Conservation (phyloP, 2,329 filamentous ascomycete species). For the Paraconiothyrium brasiliense region DNA sequence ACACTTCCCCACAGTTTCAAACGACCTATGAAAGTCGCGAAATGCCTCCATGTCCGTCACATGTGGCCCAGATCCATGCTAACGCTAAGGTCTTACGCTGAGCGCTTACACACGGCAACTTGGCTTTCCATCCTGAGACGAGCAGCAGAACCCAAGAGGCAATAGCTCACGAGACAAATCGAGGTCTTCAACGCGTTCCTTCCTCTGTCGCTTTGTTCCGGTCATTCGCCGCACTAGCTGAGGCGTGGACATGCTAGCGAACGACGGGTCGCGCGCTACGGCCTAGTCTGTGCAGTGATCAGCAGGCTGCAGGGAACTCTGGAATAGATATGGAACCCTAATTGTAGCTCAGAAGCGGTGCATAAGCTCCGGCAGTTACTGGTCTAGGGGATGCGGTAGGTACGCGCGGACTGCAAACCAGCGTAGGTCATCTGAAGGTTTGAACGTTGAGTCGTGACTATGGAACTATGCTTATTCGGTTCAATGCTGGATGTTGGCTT, state of each 20-base stretch:
- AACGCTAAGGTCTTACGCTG: neutral
- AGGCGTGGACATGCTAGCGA: neutral
- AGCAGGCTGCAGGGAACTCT: neutral
- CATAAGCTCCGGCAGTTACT: slow-evolving; percentile 4
- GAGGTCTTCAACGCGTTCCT: neutral
- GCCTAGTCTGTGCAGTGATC: slow-evolving; percentile 10
- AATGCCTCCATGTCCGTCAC: neutral
- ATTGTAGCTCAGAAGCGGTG: neutral
- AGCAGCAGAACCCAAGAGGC: neutral
- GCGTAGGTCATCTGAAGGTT: neutral
- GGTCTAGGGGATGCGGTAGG: neutral
- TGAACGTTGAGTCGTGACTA: neutral
- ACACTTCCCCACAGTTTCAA: neutral
- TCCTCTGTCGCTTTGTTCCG: neutral
- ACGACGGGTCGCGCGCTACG: slow-evolving; percentile 1
- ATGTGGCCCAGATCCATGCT: neutral
- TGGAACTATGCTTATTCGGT: neutral
- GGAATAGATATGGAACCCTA: neutral
- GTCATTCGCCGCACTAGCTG: neutral
- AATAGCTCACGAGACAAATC: slow-evolving; percentile 3
- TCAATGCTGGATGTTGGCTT: neutral
- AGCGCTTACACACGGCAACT: slow-evolving; percentile 2
- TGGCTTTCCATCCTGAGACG: neutral
- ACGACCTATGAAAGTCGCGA: neutral
- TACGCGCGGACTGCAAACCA: neutral